Evolutionary conservation across 2,329 filamentous ascomycete species (phyloP).

Genomic region (Penicillium sp.): DNA sequence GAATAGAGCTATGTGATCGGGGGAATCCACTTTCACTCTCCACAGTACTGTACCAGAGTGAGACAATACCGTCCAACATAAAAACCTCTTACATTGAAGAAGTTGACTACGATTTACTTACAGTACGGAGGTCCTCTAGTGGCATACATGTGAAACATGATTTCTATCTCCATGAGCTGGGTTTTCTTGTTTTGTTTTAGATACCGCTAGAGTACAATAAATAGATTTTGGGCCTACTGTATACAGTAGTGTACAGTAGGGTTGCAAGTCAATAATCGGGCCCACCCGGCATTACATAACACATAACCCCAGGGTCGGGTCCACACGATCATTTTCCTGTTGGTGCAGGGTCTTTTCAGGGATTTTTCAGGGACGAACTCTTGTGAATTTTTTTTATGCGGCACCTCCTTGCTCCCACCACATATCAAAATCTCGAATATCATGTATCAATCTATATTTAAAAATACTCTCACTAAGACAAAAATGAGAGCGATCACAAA

Average conservation of each 20-base stretch:
- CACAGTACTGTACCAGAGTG: not conserved
- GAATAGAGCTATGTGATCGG: slow-evolving; percentile 7
- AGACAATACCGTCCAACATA: not conserved
- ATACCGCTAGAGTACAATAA: too few relatives aligned
- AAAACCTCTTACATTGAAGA: not conserved
- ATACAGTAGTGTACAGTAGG: not conserved
- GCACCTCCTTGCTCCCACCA: not conserved
- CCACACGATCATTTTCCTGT: not conserved
- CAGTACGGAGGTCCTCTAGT: not conserved
- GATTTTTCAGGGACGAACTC: not conserved
- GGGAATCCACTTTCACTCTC: slow-evolving; percentile 5
- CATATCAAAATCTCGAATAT: not conserved
- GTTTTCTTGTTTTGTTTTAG: not conserved
- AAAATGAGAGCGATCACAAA: not conserved
- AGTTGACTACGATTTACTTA: too few relatives aligned
- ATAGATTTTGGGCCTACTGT: not conserved
- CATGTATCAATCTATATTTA: not conserved
- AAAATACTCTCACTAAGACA: not conserved
- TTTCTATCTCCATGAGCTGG: not conserved
- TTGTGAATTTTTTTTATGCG: not conserved
- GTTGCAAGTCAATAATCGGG: not conserved
- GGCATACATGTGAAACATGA: not conserved
- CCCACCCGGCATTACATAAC: not conserved
- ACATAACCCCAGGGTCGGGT: not conserved
- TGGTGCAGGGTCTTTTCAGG: not conserved